Base-by-base conservation (phyloP, 306 rosid genomes). In the Pyrus bretschneideri region DNA sequence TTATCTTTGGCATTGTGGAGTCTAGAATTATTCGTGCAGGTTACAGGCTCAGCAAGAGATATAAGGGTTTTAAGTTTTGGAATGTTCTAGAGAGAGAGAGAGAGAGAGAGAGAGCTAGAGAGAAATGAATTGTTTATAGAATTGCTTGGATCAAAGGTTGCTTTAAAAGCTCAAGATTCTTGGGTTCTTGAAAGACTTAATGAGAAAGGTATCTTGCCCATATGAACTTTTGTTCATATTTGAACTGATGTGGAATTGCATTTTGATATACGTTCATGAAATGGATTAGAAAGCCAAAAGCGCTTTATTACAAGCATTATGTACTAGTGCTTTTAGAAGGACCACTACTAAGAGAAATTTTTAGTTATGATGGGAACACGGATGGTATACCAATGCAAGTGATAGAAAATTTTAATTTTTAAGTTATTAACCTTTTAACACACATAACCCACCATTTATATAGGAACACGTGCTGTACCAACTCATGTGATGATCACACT, bases 141-240 rank as follows among this genome's bases (percentile, higher is more conserved):
- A 91, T 96, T 77, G 88, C 96, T 96, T 91, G 93, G 81, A 85
- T 79, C 88, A 86, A 96, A 87, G 97, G 93, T 96, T 91, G 90
- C 98, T 89, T 92, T 77, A 87, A 76, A 69, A 87, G 85, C 73
- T 69, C 84, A 81, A 86, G 88, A 96, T 96, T 91, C 98, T 15
- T 46, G 62, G 70, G 70, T 59, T 75, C 81, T 72, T 68, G 60
- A 54, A 80, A 86, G 64, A 76, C 81, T 80, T 83, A n/a, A 75
- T 42, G 80, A 72, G 45, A 57, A 78, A 71, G 81, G 51, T 42
- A 76, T 65, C 68, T 42, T 71, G 55, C 71, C 29, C 77, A 46
- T 75, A 23, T 23, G 23, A 23, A 23, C 23, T 60, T 74, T 60
- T 74, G 63, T 63, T 80, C 72, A 14, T 46, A 35, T 35, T 33